phyloP scores from a whole-genome alignment of 352 stramenopile species.

The Pythium aquatile region DNA sequence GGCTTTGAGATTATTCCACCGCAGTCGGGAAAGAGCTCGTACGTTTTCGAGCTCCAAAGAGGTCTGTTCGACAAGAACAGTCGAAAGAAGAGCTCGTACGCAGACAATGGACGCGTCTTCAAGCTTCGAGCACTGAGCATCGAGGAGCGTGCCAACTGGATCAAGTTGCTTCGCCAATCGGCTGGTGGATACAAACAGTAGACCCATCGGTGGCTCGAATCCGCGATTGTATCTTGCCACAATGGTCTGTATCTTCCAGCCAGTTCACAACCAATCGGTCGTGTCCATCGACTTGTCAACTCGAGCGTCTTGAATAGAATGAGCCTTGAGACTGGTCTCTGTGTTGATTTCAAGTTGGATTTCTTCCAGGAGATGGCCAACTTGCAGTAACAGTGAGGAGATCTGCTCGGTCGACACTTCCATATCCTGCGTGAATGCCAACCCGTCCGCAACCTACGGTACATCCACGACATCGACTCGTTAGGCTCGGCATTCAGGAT shows the following conservation, averaged over 20 bases:
- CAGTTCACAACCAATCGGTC: constrained; percentile 21
- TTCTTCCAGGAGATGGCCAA: constrained; percentile 36
- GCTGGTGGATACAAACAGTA: constrained; percentile 25
- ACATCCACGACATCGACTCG: not conserved
- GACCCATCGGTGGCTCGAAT: not conserved
- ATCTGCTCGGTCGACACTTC: constrained; percentile 28
- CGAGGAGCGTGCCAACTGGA: constrained; percentile 81
- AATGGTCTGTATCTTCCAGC: not conserved
- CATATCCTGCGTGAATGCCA: constrained; percentile 36
- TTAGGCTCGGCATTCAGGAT: too few relatives aligned
- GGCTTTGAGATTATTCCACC: constrained; percentile 81
- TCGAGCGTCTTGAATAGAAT: constrained; percentile 38
- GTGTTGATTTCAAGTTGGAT: constrained; percentile 38
- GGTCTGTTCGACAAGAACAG: constrained; percentile 82
- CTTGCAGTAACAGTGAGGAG: constrained; percentile 34
- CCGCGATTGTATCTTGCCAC: too few relatives aligned
- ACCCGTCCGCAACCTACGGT: constrained; percentile 28
- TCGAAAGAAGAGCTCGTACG: constrained; percentile 67
- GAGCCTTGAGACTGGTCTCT: constrained; percentile 40
- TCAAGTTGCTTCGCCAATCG: constrained; percentile 57
- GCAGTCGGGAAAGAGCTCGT: constrained; percentile 40
- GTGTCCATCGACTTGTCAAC: constrained; percentile 8
- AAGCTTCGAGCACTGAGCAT: constrained; percentile 83
- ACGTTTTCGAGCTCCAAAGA: constrained; percentile 74
- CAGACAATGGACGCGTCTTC: constrained; percentile 74